A percentile compares a stretch with the other conserved stretches of the same genome.
phyloP scores from a whole-genome alignment of 2,329 filamentous ascomycete genomes.

The Aspergillus calidoustus region DNA sequence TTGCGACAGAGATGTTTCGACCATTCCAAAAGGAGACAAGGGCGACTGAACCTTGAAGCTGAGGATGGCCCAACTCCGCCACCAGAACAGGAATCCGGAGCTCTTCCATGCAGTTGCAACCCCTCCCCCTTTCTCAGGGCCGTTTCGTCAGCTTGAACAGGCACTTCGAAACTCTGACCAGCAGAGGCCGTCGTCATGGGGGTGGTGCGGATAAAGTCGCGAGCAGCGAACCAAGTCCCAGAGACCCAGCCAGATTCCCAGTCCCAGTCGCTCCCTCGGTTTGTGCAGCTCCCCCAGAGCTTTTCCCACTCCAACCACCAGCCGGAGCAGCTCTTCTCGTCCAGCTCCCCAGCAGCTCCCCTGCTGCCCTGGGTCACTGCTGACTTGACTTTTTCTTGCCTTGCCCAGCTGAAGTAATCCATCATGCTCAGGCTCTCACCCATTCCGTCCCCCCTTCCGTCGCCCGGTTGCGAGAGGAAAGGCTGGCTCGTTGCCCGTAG shows the following conservation, averaged over 20 bases:
- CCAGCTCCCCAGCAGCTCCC: constrained; percentile 6
- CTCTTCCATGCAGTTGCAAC: background rate
- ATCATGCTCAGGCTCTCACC: constrained; percentile 33
- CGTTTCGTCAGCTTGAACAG: background rate
- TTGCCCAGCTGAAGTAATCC: constrained; percentile 61
- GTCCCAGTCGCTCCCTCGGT: background rate
- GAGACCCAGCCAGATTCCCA: background rate
- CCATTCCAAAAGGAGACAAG: background rate
- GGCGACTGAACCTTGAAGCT: background rate
- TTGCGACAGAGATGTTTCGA: background rate
- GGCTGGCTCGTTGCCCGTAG: constrained; percentile 31
- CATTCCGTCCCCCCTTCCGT: constrained; percentile 48
- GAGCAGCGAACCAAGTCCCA: background rate
- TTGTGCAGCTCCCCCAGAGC: constrained; percentile 8
- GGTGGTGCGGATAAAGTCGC: constrained; percentile 6
- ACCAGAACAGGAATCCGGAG: constrained; percentile 5
- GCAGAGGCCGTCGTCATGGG: background rate
- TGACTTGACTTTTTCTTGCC: constrained; percentile 36
- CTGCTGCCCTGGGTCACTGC: constrained; percentile 27
- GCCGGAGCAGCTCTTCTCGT: constrained; percentile 10
- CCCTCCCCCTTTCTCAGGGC: constrained; percentile 14
- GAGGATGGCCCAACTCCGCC: constrained; percentile 8
- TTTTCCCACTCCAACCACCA: constrained; percentile 12
- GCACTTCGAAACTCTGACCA: background rate
- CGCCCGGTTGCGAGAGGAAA: constrained; percentile 31